Conservation (phyloP, 106 monocot genomes). For the Ottelia alismoides region DNA sequence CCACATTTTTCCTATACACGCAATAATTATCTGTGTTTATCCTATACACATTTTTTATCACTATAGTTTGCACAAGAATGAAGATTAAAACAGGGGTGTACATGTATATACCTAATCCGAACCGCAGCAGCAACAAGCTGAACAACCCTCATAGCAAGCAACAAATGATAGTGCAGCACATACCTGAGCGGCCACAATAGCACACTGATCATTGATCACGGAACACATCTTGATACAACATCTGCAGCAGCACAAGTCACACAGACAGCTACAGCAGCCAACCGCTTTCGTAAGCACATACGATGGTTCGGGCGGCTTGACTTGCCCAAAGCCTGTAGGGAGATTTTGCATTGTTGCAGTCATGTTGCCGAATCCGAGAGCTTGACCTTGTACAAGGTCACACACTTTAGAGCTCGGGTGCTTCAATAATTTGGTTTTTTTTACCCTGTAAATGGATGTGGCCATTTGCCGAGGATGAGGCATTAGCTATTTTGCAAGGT, state of each 20-base stretch:
- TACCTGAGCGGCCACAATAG: slow-evolving; percentile 39
- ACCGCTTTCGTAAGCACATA: slow-evolving; percentile 29
- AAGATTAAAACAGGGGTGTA: too few species aligned
- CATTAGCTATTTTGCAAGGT: too few species aligned
- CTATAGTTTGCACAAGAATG: too few species aligned
- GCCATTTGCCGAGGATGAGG: too few species aligned
- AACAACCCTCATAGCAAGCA: slow-evolving; percentile 63
- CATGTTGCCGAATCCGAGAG: slow-evolving; percentile 62
- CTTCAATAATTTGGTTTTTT: slow-evolving; percentile 26
- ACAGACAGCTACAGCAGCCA: slow-evolving; percentile 42
- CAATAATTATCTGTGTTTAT: too few species aligned
- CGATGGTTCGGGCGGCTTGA: slow-evolving; percentile 16
- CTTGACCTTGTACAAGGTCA: slow-evolving; percentile 4
- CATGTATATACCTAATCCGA: too few species aligned
- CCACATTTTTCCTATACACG: too few species aligned
- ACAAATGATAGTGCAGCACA: slow-evolving; percentile 53
- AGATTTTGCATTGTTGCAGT: slow-evolving; percentile 51
- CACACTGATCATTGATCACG: slow-evolving; percentile 53
- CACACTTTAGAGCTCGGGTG: slow-evolving; percentile 4
- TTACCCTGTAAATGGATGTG: slow-evolving; percentile 31
- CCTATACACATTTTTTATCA: too few species aligned
- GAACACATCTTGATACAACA: slow-evolving; percentile 50
- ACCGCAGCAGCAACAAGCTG: slow-evolving; percentile 29
- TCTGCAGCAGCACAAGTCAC: slow-evolving; percentile 62
- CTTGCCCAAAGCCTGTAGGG: slow-evolving; percentile 27